Percentiles rank a stretch among this genome's conserved stretches.
Conservation (phyloP, 73 alveolate species). For the Paramecium octaurelia region DNA sequence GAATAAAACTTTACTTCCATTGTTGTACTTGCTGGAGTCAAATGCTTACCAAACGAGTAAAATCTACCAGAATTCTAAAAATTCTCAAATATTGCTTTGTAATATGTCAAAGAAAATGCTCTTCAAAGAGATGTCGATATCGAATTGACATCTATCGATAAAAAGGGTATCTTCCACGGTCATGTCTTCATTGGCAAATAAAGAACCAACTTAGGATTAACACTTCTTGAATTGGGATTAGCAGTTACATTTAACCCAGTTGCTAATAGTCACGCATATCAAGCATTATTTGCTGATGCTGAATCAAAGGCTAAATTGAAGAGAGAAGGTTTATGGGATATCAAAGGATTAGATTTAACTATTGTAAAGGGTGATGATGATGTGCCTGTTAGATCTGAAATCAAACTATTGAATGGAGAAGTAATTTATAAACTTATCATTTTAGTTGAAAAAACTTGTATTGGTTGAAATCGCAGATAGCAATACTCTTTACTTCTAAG, state of each 20-base stretch:
- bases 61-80: slow-evolving; percentile 83
- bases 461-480: slow-evolving; percentile 87
- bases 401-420: slow-evolving; percentile 2
- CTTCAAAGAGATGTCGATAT: slow-evolving; percentile 89
- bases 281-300: slow-evolving; percentile 54
- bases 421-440: not conserved
- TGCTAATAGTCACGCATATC: slow-evolving; percentile 8
- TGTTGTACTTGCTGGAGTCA: slow-evolving; percentile 83
- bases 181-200: slow-evolving; percentile 70
- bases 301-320: slow-evolving; percentile 5
- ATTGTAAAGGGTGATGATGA: slow-evolving; percentile 33
- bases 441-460: slow-evolving; percentile 59
- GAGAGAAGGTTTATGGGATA: slow-evolving; percentile 33
- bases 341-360: slow-evolving; percentile 14
- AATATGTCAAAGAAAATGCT: slow-evolving; percentile 78
- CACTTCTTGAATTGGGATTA: slow-evolving; percentile 80
- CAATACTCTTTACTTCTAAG: slow-evolving; percentile 73
- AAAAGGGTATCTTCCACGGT: slow-evolving; percentile 91
- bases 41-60: slow-evolving; percentile 82
- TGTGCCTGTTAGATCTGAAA: not conserved
- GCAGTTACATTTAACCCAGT: slow-evolving; percentile 67
- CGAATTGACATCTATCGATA: slow-evolving; percentile 85
- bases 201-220: slow-evolving; percentile 69
- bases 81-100: slow-evolving; percentile 80
- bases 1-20: slow-evolving; percentile 78